Evolutionary conservation across 345 rosid species (phyloP).

Genomic region (Linum tenue): DNA sequence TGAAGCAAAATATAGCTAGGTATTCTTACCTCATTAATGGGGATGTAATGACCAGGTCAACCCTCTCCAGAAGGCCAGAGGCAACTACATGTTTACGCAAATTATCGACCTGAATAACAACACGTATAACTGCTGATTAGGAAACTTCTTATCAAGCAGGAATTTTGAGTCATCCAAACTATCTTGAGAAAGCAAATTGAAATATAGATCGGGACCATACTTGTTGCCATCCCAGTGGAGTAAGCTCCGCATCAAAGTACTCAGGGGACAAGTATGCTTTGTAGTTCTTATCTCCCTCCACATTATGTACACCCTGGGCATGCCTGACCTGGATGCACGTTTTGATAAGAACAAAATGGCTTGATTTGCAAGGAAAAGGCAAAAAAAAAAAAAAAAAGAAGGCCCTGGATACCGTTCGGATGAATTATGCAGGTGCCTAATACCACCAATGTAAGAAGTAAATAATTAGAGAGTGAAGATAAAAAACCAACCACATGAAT

Average conservation of each 20-base stretch:
- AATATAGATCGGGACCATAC: conserved; percentile 20
- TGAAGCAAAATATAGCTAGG: background rate
- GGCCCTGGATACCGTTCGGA: conserved; percentile 37
- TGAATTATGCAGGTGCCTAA: conserved; percentile 35
- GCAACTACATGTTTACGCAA: conserved; percentile 79
- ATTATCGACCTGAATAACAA: conserved; percentile 56
- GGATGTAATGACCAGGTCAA: conserved; percentile 73
- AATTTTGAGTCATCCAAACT: background rate
- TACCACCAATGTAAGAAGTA: conserved; percentile 18
- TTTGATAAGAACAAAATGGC: conserved; percentile 41
- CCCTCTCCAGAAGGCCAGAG: conserved; percentile 61
- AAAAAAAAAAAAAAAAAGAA: conserved; percentile 36
- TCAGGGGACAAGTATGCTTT: conserved; percentile 76
- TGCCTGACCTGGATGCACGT: conserved; percentile 84
- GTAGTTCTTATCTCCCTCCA: conserved; percentile 85
- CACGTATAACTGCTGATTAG: background rate
- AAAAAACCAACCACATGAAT: conserved; percentile 66
- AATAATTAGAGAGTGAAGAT: conserved; percentile 19
- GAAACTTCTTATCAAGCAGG: background rate
- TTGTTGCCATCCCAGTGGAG: conserved; percentile 91
- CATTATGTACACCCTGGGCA: conserved; percentile 97
- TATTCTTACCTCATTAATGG: conserved; percentile 69
- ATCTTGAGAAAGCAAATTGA: background rate
- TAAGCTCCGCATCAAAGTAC: conserved; percentile 84
- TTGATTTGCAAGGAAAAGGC: conserved; percentile 39